Evolutionary conservation across 2,329 filamentous ascomycete genomes (phyloP), one percentile per base, ranked within the genome.

Genomic region (Xylaria sp.): DNA sequence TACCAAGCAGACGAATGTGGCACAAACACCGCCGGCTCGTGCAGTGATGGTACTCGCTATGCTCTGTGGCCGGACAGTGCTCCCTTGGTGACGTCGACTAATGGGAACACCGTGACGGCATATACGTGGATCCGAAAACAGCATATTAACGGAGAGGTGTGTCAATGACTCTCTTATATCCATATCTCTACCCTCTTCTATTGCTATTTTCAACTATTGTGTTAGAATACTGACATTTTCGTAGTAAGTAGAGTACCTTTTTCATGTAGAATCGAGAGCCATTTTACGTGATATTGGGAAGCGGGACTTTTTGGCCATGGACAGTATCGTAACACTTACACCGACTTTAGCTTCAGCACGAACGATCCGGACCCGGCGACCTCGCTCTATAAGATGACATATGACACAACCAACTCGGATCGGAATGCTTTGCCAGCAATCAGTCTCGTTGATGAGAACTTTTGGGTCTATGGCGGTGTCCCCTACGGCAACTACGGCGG

Each of bases 21-120:
- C 52, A 56, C 15, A 5, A 65, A 64, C 43, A 69, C 46, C 25
- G 66, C 64, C 4, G 72, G 72, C 10, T 18, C 15, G 20, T 74
- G 72, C 58, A 25, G 7, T n/a, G 68, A 72, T 56, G 66, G 68
- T 13, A 49, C 65, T 31, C 73, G 75, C n/a, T 76, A 71, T 46
- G 71, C 69, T 36, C 61, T 76, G 13, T 77, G 75, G 75, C 73
- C 75, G 6, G 72, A 77, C 48, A 67, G 64, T 13, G 74, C 74
- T 36, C 75, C 74, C 1, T 57, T 77, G 46, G 61, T 74, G 20
- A 41, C 62, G 41, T 72, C 74, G 51, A 56, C 55, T 31, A 60
- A 39, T 3, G 68, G 68, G 25, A 71, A 61, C 33, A 62, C 65
- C 12, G 69, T 68, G 18, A 72, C 69, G 10, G 64, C 68, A n/a